Evolutionary conservation across 805 yeast genomes (phyloP).

Genomic region (Ogataea naganishii): DNA sequence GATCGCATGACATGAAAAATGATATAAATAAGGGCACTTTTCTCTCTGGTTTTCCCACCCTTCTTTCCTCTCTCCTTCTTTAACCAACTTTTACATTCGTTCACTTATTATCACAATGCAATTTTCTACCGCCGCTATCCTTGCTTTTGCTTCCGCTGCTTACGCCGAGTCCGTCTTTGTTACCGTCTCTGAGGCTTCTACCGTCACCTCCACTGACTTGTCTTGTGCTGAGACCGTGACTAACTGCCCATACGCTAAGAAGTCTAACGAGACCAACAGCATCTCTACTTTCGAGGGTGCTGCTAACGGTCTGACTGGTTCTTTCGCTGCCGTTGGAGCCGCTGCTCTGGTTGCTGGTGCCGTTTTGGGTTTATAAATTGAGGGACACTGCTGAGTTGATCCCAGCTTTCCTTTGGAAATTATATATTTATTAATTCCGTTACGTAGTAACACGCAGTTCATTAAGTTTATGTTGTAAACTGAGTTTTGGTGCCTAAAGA

Average conservation of each 20-base stretch:
- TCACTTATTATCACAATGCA: slow-evolving; percentile 28
- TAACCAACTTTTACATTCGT: slow-evolving; percentile 17
- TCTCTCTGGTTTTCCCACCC: not conserved
- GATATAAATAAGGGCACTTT: slow-evolving; percentile 1
- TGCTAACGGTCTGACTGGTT: slow-evolving; percentile 19
- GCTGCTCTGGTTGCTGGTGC: slow-evolving; percentile 25
- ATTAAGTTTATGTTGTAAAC: too few species aligned
- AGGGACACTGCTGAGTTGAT: too few species aligned
- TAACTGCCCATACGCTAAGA: slow-evolving; percentile 33
- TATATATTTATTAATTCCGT: too few species aligned
- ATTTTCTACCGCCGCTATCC: slow-evolving; percentile 33
- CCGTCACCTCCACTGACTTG: slow-evolving; percentile 38
- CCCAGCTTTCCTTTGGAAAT: too few species aligned
- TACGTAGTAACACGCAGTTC: too few species aligned
- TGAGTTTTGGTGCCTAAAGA: too few species aligned
- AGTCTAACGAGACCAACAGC: slow-evolving; percentile 14
- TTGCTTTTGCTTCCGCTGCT: slow-evolving; percentile 31
- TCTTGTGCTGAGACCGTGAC: slow-evolving; percentile 36
- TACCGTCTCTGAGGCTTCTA: slow-evolving; percentile 22
- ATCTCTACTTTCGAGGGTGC: slow-evolving; percentile 27
- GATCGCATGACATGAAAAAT: not conserved
- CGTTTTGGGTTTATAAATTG: slow-evolving; percentile 24
- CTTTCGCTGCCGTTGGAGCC: slow-evolving; percentile 24
- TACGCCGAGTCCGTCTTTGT: slow-evolving; percentile 28
- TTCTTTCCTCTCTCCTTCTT: slow-evolving; percentile 4